Base-by-base conservation (phyloP, 2,329 filamentous ascomycete species). In the Claviceps africana region DNA sequence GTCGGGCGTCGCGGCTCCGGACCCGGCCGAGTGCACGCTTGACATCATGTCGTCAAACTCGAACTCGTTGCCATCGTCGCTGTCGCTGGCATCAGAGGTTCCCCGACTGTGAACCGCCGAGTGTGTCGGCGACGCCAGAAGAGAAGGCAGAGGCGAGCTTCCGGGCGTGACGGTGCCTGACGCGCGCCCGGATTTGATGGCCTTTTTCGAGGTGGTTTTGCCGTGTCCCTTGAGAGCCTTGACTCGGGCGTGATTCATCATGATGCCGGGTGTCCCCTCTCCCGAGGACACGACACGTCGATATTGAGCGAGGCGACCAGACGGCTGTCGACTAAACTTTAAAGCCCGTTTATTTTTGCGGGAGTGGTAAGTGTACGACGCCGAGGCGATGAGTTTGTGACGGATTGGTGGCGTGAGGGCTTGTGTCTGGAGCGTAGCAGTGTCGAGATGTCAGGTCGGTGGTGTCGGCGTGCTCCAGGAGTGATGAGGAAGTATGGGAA, bases 121-220 rank as follows among this genome's bases (percentile, higher is more conserved):
- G 53, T 72, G 76, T 11, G 70, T 71, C 19, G 79, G 78, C 45
- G 81, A 83, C 53, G 72, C 73, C 42, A 72, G 65, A 6, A 78
- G 72, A 6, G 82, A 85, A 56, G 70, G 73, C 30, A 72, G 71
- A 44, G 81, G 79, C 17, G 81, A 85, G 33, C 71, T 72, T 53
- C 74, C 72, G 35, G 78, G 76, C 1, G 82, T 83, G 53, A 70
- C 71, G 46, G 69, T 71, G 52, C 75, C 75, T 5, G 80, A 83
- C n/a, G 73, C 75, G 31, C 76, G 72, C n/a, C 76, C 74, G 3
- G 75, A 76, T 55, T 76, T 75, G 43, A 73, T 72, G 22, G 82
- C 81, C 66, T 87, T 88, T 60, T 75, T 77, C 47, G 85, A 88
- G 35, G 80, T 69, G 17, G 83, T 88, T 71, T 88, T 88, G 64